Evolutionary conservation across 306 rosid species (phyloP).

Genomic region (Quercus robur): DNA sequence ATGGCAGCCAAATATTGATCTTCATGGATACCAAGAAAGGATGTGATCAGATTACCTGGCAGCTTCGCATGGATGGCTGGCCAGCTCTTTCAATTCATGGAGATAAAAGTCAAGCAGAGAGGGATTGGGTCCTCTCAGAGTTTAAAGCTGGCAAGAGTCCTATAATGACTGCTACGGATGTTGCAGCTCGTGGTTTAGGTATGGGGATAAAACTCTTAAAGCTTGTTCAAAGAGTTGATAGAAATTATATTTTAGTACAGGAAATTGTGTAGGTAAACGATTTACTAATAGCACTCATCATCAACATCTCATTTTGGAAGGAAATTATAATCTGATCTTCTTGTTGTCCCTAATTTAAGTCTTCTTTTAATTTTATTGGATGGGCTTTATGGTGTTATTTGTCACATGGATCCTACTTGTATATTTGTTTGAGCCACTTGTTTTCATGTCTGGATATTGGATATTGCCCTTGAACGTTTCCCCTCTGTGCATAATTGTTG

Average conservation of each 20-base stretch:
- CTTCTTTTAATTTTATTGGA: not conserved
- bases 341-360: not conserved
- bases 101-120: constrained; percentile 97
- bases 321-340: not conserved
- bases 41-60: constrained; percentile 90
- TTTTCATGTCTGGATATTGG: too few species aligned
- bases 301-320: not conserved
- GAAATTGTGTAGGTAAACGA: not conserved
- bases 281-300: not conserved
- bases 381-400: not conserved
- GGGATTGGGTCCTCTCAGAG: constrained; percentile 81
- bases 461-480: not conserved
- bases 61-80: constrained; percentile 99
- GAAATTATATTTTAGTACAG: constrained; percentile 16
- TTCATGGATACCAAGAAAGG: constrained; percentile 99
- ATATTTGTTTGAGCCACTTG: too few species aligned
- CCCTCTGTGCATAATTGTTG: too few species aligned
- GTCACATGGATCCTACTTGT: too few species aligned
- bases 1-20: constrained; percentile 92
- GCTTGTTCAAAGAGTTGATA: constrained; percentile 11
- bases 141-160: too few species aligned
- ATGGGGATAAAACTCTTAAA: constrained; percentile 9
- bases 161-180: constrained; percentile 61
- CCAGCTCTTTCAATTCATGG: constrained; percentile 99
- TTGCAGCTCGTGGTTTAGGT: constrained; percentile 99